These are phyloP conservation scores for Lenzites betulinus DNA, from an alignment of 768 basidiomycete species.

Conservation along the genomic window DNA sequence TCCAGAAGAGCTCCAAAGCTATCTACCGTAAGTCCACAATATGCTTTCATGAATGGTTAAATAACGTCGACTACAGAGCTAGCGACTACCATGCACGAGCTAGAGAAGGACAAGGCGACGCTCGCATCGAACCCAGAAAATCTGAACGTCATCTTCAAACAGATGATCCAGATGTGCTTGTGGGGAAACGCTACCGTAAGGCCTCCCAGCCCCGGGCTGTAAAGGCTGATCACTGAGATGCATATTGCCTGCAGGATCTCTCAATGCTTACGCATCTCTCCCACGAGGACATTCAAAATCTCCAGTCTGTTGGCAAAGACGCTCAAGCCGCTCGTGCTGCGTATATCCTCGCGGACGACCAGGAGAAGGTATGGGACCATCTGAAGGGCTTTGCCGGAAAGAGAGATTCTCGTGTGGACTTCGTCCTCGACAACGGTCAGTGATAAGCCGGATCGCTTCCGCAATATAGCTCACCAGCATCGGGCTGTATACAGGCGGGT, in stretches of 20 bases:
- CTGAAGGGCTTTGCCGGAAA: slow-evolving; percentile 52
- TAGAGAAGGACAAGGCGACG: slow-evolving; percentile 51
- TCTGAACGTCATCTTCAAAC: slow-evolving; percentile 66
- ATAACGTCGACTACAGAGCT: slow-evolving; percentile 51
- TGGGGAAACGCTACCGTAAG: slow-evolving; percentile 94
- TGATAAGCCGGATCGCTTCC: neutral
- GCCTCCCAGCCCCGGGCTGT: no score
- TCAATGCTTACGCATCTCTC: slow-evolving; percentile 88
- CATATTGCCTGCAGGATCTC: slow-evolving; percentile 62
- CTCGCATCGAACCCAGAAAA: slow-evolving; percentile 52
- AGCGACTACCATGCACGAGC: slow-evolving; percentile 68
- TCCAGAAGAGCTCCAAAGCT: slow-evolving; percentile 74
- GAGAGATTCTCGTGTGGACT: slow-evolving; percentile 62
- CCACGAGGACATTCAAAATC: slow-evolving; percentile 74
- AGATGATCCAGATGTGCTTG: slow-evolving; percentile 90
- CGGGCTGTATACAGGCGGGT: slow-evolving; percentile 62
- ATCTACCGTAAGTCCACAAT: slow-evolving; percentile 58
- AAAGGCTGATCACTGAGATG: neutral
- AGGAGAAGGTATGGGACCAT: slow-evolving; percentile 72
- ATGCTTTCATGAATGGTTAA: neutral
- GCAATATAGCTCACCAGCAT: neutral
- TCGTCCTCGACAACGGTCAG: slow-evolving; percentile 89
- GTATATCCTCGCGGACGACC: slow-evolving; percentile 85
- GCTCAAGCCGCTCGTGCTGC: slow-evolving; percentile 74
- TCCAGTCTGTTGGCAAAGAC: slow-evolving; percentile 83